A percentile compares a stretch with the other conserved stretches of the same genome.
Evolutionary conservation across 306 rosid genomes (phyloP).

Genomic region (Heteromeles arbutifolia): DNA sequence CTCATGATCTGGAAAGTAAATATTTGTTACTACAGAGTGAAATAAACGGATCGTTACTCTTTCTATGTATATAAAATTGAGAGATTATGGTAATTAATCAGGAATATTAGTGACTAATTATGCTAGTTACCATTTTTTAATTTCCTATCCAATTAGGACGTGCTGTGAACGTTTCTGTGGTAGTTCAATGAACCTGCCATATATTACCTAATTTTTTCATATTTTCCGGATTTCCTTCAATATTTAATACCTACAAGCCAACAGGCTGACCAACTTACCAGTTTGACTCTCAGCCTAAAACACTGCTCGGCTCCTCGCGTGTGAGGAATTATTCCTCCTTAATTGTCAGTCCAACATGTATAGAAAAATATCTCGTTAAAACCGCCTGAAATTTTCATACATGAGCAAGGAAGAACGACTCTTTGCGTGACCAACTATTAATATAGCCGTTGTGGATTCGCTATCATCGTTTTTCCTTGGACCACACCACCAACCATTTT

Average conservation of each 20-base stretch:
- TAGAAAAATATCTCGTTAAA: too few species aligned
- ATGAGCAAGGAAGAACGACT: too few species aligned
- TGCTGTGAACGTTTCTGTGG: not conserved
- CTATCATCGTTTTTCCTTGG: not conserved
- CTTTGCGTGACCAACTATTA: too few species aligned
- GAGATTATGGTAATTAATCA: not conserved
- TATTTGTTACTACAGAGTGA: not conserved
- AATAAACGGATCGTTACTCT: not conserved
- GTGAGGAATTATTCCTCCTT: too few species aligned
- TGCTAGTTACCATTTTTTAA: not conserved
- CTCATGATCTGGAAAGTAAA: constrained; percentile 27
- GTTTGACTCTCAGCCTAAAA: too few species aligned
- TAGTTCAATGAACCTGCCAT: not conserved
- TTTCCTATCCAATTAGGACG: not conserved
- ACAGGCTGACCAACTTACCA: too few species aligned
- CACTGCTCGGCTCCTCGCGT: too few species aligned
- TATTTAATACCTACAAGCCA: not conserved
- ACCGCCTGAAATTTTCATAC: too few species aligned
- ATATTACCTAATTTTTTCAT: not conserved
- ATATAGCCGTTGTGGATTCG: not conserved
- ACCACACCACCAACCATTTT: not conserved
- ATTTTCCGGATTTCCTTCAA: not conserved
- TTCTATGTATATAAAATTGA: not conserved
- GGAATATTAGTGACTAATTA: not conserved
- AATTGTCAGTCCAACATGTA: too few species aligned